Base-by-base conservation (phyloP, 192 early-diverging fungal species). In the Lunasporangiospora selenospora region DNA sequence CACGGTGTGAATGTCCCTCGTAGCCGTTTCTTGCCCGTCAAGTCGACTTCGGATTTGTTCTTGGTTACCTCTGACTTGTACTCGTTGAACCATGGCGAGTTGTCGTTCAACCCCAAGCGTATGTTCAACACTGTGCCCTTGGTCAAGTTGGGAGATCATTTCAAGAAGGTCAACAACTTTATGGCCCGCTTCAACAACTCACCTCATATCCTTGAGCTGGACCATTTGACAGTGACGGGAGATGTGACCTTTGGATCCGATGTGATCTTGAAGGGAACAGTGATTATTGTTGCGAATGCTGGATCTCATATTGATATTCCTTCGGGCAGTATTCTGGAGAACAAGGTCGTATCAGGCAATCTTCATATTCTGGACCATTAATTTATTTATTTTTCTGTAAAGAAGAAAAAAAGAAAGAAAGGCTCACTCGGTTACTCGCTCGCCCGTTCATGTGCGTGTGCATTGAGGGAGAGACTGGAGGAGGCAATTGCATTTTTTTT, bases 1-100 rank as follows among this genome's bases (percentile, higher is more conserved):
- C 94, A 95, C 55, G 98, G 98, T 59, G 85, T 99, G 75, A 99
- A 99, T 67, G 98, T 99, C n/a, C 96, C 96, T 9, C 90, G 98
- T 52, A 89, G 81, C 64, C 92, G 98, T 55, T 99, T 99, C 87
- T 83, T 99, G 80, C 98, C 98, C 36, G 98, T 99, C 57, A 99
- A 99, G 79, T 95, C 93, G 54, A 97, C 94, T 1, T 96, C 94
- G 15, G 98, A 99, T 70, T 77, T 99, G 63, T 98, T 99, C 86
- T 70, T 98, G 57, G 93, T 99, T 41, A 98, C 95, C 5, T 95
- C 92, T 2, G 95, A 99, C 69, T 76, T 99, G 51, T 99, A 99
- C 77, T 83, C 87, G 23, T 81, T 98, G 27, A 85, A 95, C 66
- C 97, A 98, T 75, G 98, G 98, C 48, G 88, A 97, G 67, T 85